Evolutionary conservation across 2,329 filamentous ascomycete species (phyloP).

Genomic region (Chaetomium sp.): DNA sequence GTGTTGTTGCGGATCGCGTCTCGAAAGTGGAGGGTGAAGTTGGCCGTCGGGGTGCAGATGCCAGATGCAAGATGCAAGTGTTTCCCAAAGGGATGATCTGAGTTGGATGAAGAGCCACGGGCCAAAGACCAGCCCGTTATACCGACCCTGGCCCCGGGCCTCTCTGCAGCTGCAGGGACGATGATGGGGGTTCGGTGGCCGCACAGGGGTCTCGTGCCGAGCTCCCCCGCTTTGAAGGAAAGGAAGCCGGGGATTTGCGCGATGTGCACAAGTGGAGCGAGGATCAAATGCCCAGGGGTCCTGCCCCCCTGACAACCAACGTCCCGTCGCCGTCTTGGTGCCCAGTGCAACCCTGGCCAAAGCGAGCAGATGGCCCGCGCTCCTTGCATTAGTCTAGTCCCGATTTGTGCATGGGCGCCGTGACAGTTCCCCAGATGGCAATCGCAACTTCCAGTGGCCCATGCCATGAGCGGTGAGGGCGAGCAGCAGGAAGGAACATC

Average conservation of each 20-base stretch:
- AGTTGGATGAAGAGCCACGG: conserved; percentile 23
- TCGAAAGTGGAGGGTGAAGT: conserved; percentile 40
- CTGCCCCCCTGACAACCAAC: conserved; percentile 26
- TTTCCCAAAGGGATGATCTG: conserved; percentile 24
- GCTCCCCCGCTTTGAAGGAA: conserved; percentile 17
- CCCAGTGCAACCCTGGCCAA: conserved; percentile 20
- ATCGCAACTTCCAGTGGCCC: conserved; percentile 18
- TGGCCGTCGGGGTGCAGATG: conserved; percentile 22
- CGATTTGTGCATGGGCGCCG: conserved; percentile 22
- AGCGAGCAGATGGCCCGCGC: conserved; percentile 22
- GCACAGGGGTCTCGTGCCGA: conserved; percentile 27
- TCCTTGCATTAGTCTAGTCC: conserved; percentile 27
- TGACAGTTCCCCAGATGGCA: conserved; percentile 27
- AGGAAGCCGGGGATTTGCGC: conserved; percentile 26
- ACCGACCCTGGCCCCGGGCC: conserved; percentile 27
- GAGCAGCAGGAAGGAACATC: conserved; percentile 1
- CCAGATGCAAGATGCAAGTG: conserved; percentile 15
- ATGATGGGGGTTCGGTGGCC: conserved; percentile 25
- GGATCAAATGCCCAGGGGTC: conserved; percentile 25
- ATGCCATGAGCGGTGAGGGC: conserved; percentile 23
- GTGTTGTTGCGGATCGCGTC: conserved; percentile 45
- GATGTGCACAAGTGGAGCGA: conserved; percentile 31
- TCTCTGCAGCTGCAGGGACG: conserved; percentile 22
- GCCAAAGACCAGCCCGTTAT: conserved; percentile 17
- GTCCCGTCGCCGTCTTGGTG: conserved; percentile 26